Percentiles rank a stretch among this genome's conserved stretches.
These are phyloP conservation scores for Pseudonitzschia pungens DNA, from an alignment of 108 stramenopile species.

Conservation along the genomic window DNA sequence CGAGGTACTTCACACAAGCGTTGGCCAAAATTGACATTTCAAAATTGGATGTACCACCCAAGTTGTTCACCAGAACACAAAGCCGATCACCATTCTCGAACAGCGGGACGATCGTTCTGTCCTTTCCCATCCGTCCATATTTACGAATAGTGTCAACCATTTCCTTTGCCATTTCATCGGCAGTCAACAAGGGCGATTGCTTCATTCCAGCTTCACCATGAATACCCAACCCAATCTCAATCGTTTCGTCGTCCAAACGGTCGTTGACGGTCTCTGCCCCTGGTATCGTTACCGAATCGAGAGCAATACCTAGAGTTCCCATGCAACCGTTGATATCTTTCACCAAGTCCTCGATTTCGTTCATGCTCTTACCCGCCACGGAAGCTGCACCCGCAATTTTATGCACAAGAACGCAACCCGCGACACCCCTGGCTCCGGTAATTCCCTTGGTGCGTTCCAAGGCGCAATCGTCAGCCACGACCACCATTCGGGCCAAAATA, in stretches of 20 bases:
- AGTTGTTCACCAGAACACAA: constrained; percentile 89
- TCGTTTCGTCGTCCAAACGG: constrained; percentile 62
- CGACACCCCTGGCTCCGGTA: constrained; percentile 94
- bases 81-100: constrained; percentile 69
- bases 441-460: constrained; percentile 88
- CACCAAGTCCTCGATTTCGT: constrained; percentile 70
- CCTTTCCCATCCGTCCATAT: constrained; percentile 54
- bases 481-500: constrained; percentile 72
- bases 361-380: constrained; percentile 61
- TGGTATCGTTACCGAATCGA: constrained; percentile 90
- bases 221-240: constrained; percentile 96
- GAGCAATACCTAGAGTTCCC: constrained; percentile 90
- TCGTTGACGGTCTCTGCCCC: constrained; percentile 76
- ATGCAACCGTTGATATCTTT: constrained; percentile 54
- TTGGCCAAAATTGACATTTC: constrained; percentile 89
- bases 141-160: constrained; percentile 75
- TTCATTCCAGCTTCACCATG: constrained; percentile 95
- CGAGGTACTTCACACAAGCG: constrained; percentile 56
- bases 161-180: constrained; percentile 70
- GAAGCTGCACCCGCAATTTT: constrained; percentile 95
- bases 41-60: constrained; percentile 92
- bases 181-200: constrained; percentile 66
- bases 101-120: constrained; percentile 49
- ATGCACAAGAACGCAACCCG: constrained; percentile 96
- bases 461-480: constrained; percentile 97